Evolutionary conservation across 2,329 filamentous ascomycete genomes (phyloP), one percentile per base, ranked within the genome.

Genomic region (Penicillium vulpinum): DNA sequence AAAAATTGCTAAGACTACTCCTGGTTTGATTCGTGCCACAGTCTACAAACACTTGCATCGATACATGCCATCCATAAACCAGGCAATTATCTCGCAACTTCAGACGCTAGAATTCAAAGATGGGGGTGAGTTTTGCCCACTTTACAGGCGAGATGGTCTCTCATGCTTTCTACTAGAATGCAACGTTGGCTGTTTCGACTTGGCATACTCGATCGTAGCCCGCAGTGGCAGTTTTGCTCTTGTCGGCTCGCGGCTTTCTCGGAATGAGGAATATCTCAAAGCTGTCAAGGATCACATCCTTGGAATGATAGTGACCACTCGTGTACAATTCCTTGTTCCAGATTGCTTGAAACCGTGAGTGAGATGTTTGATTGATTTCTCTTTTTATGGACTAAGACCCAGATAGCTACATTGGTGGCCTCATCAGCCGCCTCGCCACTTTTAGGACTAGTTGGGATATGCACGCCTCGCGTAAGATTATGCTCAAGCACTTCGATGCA

Each of bases 241-340:
- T 44, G 59, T 64, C 29, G 63, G 63, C 4, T 43, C 56, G 8
- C 60, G 59, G 5, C 61, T 66, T 26, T 58, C 62, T 9, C 57
- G 54, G 15, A 31, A 64, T 33, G 62, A 64, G 8, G 63, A 64
- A 18, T 66, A 66, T 26, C 44, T 66, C 2, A 44, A 60, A 26
- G 63, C 63, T 7, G 60, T 62, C 13, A 66, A 66, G 21, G 59
- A 63, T 18, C 63, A 66, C 51, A 66, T 66, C 1, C 51, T 66
- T 15, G 62, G 63, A 6, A 66, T 66, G 63, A 64, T 66, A 28
- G 49, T 63, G 35, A 64, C 62, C 21, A 58, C 63, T 43, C 62
- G 63, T 2, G 59, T 62, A 8, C 60, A 66, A n/a, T 64, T 66
- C 3, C 49, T 66, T 41, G 36, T 66, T 16, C 62, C 63, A 13